A percentile compares a stretch with the other conserved stretches of the same genome.
These are phyloP conservation scores for Globisporangium irregulare DNA, from an alignment of 352 stramenopile genomes.

Conservation along the genomic window DNA sequence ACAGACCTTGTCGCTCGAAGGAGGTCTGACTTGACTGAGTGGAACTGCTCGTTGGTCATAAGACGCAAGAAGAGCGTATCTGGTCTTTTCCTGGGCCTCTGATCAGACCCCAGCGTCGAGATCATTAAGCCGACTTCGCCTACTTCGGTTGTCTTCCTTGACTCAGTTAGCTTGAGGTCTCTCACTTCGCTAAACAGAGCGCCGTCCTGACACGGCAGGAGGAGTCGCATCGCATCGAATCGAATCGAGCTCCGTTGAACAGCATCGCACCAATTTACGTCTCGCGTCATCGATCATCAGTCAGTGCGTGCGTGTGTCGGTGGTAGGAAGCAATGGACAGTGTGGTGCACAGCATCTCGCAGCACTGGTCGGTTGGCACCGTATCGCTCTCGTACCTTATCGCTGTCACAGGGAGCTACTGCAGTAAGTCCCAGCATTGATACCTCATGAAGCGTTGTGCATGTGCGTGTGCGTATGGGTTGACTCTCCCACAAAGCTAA, in stretches of 20 bases:
- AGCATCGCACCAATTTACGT: not conserved
- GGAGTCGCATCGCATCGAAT: not conserved
- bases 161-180: not conserved
- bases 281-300: not conserved
- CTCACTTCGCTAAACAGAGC: not conserved
- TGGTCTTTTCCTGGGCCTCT: not conserved
- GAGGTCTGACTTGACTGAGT: not conserved
- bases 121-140: not conserved
- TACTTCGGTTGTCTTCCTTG: not conserved
- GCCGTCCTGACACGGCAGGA: not conserved
- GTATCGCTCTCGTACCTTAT: constrained; percentile 54
- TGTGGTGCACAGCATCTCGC: constrained; percentile 15
- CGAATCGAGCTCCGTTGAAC: not conserved
- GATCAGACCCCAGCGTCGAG: not conserved
- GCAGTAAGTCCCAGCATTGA: constrained; percentile 30
- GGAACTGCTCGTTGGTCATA: not conserved
- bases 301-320: too few relatives aligned
- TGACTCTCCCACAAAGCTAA: not conserved
- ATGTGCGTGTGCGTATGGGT: not conserved
- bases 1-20: not conserved
- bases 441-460: not conserved
- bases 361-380: constrained; percentile 44
- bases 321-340: not conserved
- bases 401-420: constrained; percentile 61
- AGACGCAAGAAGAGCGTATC: not conserved